These are phyloP conservation scores for Suaeda aralocaspica DNA, from an alignment of 148 eudicot species.

Conservation along the genomic window DNA sequence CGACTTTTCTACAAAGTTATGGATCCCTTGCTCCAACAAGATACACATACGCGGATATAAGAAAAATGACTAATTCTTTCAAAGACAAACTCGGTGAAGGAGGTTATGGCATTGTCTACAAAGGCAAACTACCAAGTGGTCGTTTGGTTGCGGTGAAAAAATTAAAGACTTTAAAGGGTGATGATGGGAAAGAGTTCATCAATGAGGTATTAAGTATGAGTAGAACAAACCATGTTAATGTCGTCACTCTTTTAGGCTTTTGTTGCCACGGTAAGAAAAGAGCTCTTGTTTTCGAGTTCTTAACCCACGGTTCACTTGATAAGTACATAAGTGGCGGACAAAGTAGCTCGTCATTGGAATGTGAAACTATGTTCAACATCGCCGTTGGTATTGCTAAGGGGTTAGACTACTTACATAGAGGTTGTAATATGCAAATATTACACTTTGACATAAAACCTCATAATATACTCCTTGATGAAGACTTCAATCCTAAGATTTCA, in stretches of 20 bases:
- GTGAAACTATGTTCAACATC: constrained; percentile 12
- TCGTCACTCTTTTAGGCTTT: constrained; percentile 59
- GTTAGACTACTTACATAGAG: constrained; percentile 17
- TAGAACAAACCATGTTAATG: constrained; percentile 61
- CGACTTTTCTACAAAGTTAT: neutral
- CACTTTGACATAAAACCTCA: constrained; percentile 25
- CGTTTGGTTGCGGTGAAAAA: constrained; percentile 68
- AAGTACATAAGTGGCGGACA: constrained; percentile 1
- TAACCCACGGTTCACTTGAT: constrained; percentile 46
- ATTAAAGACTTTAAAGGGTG: constrained; percentile 21
- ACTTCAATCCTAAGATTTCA: constrained; percentile 14
- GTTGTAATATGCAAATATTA: constrained; percentile 16
- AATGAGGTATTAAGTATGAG: constrained; percentile 57
- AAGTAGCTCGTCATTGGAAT: neutral
- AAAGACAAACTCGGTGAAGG: constrained; percentile 69
- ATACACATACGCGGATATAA: constrained; percentile 50
- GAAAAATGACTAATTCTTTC: constrained; percentile 55
- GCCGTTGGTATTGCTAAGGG: constrained; percentile 18
- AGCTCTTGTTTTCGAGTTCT: constrained; percentile 65
- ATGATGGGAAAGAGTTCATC: constrained; percentile 27
- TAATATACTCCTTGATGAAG: constrained; percentile 16
- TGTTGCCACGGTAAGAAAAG: constrained; percentile 51
- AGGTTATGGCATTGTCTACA: constrained; percentile 69
- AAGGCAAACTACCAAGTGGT: constrained; percentile 63
- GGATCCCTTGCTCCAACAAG: constrained; percentile 4